Conservation (phyloP, 805 yeast species). For the Teunomyces funiuensis region DNA sequence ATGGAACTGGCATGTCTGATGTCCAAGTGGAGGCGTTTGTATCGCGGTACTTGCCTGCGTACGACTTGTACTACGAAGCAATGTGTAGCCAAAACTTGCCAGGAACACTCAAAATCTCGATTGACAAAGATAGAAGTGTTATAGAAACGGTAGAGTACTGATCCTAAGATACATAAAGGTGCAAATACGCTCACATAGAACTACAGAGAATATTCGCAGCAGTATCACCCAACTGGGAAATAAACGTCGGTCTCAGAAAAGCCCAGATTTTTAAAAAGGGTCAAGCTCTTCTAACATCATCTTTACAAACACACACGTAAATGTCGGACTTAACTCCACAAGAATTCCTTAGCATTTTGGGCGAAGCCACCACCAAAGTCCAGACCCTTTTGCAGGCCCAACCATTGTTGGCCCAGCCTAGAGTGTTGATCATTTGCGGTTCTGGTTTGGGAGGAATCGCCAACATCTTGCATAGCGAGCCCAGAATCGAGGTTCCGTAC, state of each 20-base stretch:
- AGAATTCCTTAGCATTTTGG: slow-evolving; percentile 19
- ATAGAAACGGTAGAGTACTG: background rate
- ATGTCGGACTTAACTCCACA: slow-evolving; percentile 11
- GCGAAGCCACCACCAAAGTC: slow-evolving; percentile 19
- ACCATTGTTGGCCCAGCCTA: slow-evolving; percentile 42
- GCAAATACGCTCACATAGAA: too few relatives aligned
- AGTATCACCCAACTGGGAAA: slow-evolving; percentile 1
- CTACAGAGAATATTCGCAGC: background rate
- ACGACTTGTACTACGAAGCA: slow-evolving; percentile 61
- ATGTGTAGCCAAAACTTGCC: slow-evolving; percentile 25
- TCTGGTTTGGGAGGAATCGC: slow-evolving; percentile 92
- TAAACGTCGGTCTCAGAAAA: background rate
- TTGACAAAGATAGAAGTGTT: slow-evolving; percentile 16
- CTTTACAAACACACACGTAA: background rate
- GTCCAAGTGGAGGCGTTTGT: slow-evolving; percentile 66
- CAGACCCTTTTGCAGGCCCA: slow-evolving; percentile 12
- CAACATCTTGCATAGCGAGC: slow-evolving; percentile 41
- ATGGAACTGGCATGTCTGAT: slow-evolving; percentile 81
- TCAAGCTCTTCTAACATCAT: background rate
- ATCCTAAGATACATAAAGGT: too few relatives aligned
- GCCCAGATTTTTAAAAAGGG: background rate
- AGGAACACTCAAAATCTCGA: slow-evolving; percentile 14
- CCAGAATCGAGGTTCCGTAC: slow-evolving; percentile 57
- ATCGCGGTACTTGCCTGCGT: slow-evolving; percentile 83
- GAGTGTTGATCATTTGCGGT: slow-evolving; percentile 84